phyloP scores from a whole-genome alignment of 495 filamentous ascomycete species.

The Aspergillus coremiiformis region DNA sequence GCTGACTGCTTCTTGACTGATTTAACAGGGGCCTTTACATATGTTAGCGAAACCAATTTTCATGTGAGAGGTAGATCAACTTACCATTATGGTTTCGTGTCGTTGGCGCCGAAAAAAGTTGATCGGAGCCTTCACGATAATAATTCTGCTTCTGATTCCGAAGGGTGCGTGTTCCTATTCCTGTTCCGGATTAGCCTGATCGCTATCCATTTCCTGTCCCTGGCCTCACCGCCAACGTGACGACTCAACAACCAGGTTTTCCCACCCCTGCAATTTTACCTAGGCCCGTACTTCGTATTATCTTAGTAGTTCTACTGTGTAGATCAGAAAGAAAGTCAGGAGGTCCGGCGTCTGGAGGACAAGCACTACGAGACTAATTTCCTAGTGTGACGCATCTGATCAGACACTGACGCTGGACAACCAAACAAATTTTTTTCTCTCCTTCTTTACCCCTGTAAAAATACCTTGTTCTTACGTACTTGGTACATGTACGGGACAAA shows the following conservation, averaged over 20 bases:
- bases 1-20: conserved; percentile 16
- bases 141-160: background rate
- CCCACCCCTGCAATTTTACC: background rate
- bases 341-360: background rate
- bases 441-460: background rate
- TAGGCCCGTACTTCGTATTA: background rate
- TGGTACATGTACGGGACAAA: conserved; percentile 6
- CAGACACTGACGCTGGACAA: background rate
- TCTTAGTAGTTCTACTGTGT: background rate
- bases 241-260: conserved; percentile 2
- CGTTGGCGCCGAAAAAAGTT: background rate
- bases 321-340: background rate
- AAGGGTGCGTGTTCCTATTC: conserved; percentile 1
- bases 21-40: conserved; percentile 25
- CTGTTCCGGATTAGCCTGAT: background rate
- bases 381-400: background rate
- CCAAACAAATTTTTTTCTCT: background rate
- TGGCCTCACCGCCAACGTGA: conserved; percentile 13
- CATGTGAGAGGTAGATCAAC: conserved; percentile 6
- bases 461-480: conserved; percentile 1
- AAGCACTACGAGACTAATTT: background rate
- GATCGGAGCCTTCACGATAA: background rate
- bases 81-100: conserved; percentile 8
- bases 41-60: background rate
- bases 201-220: background rate